These are phyloP conservation scores for Tephrocybe sp. DNA, from an alignment of 768 basidiomycete genomes.

Conservation along the genomic window DNA sequence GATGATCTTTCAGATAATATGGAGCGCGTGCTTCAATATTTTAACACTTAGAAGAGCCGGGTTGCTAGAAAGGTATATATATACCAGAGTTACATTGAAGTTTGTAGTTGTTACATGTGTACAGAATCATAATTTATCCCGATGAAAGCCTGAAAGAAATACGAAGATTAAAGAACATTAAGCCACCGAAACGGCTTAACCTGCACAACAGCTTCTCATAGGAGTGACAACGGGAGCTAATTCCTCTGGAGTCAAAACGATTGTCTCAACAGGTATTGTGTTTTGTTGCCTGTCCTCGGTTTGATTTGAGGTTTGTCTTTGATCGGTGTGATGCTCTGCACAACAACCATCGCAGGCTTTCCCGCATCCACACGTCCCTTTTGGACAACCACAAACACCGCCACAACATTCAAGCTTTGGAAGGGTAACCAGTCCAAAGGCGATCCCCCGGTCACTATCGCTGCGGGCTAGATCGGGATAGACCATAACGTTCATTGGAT, in stretches of 20 bases:
- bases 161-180: background rate
- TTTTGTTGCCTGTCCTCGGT: background rate
- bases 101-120: background rate
- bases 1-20: too few species aligned
- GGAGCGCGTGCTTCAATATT: too few species aligned
- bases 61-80: too few species aligned
- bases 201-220: slow-evolving; percentile 31
- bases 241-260: background rate
- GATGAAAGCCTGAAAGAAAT: background rate
- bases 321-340: slow-evolving; percentile 26
- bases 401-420: slow-evolving; percentile 72
- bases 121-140: background rate
- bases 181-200: slow-evolving; percentile 10
- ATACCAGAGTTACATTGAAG: background rate
- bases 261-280: background rate
- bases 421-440: slow-evolving; percentile 52
- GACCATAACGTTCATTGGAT: slow-evolving; percentile 51
- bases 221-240: slow-evolving; percentile 4
- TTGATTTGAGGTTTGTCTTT: background rate
- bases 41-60: too few species aligned
- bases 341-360: slow-evolving; percentile 57
- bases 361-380: slow-evolving; percentile 55
- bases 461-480: slow-evolving; percentile 39
- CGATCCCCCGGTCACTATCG: slow-evolving; percentile 37
- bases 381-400: slow-evolving; percentile 59